Evolutionary conservation across 1,139 yeast species (phyloP).

Genomic region (Hyphopichia wangnamkhiaoensis): DNA sequence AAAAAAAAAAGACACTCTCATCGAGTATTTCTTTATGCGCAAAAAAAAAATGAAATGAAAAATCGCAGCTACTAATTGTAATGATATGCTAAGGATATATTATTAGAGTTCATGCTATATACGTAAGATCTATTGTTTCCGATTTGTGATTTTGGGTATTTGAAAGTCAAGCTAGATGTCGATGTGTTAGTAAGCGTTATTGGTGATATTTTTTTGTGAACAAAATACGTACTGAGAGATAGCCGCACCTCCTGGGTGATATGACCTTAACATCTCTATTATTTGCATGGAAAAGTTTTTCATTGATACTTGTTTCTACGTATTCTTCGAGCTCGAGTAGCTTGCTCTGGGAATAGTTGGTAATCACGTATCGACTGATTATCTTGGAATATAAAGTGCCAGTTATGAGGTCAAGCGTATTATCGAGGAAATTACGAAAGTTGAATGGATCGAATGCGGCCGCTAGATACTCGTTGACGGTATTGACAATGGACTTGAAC

Average conservation of each 20-base stretch:
- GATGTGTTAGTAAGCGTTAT: conserved; percentile 11
- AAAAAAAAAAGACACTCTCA: too few species aligned
- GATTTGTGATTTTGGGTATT: conserved; percentile 39
- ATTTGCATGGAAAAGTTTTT: conserved; percentile 16
- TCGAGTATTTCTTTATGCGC: too few species aligned
- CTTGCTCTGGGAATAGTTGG: conserved; percentile 26
- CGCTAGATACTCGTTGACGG: conserved; percentile 45
- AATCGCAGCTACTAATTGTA: too few species aligned
- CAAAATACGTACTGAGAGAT: conserved; percentile 50
- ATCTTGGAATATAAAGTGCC: conserved; percentile 31
- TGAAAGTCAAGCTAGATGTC: conserved; percentile 45
- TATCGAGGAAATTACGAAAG: conserved; percentile 37
- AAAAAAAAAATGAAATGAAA: too few species aligned
- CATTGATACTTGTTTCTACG: conserved; percentile 41
- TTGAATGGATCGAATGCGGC: conserved; percentile 43
- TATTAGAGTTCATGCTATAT: too few species aligned
- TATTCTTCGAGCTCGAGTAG: conserved; percentile 47
- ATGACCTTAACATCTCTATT: conserved; percentile 39
- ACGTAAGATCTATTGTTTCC: neutral
- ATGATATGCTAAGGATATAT: too few species aligned
- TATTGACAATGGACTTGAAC: conserved; percentile 38
- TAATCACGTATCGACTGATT: conserved; percentile 16
- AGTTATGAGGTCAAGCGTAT: conserved; percentile 49
- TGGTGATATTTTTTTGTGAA: neutral
- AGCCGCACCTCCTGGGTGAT: conserved; percentile 59